A percentile compares a stretch with the other conserved stretches of the same genome.
These are phyloP conservation scores for Phytophthora sojae DNA, from an alignment of 352 stramenopile species.

Conservation along the genomic window DNA sequence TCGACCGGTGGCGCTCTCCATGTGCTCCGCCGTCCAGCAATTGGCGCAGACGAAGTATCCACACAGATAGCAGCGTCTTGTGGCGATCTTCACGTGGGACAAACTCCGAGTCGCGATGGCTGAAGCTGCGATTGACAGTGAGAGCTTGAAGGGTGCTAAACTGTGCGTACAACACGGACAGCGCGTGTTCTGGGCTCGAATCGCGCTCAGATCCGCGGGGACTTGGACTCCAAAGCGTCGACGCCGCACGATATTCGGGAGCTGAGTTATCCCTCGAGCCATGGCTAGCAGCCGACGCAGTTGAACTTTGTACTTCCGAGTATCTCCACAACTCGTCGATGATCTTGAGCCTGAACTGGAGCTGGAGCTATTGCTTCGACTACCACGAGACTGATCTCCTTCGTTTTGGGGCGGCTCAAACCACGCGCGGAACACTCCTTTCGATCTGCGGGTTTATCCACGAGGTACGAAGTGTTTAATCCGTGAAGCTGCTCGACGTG, in stretches of 20 bases:
- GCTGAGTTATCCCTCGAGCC: not conserved
- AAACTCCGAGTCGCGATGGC: constrained; percentile 23
- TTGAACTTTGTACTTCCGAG: not conserved
- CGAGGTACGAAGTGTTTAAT: constrained; percentile 24
- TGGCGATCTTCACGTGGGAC: constrained; percentile 7
- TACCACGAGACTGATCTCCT: not conserved
- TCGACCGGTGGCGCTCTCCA: constrained; percentile 30
- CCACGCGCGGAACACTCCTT: constrained; percentile 18
- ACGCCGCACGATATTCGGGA: not conserved
- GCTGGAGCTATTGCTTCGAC: not conserved
- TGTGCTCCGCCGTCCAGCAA: constrained; percentile 17
- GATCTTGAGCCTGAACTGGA: not conserved
- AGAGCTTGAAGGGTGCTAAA: constrained; percentile 28
- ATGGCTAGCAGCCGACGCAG: not conserved
- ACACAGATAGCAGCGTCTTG: constrained; percentile 34
- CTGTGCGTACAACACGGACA: constrained; percentile 20
- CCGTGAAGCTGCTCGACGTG: constrained; percentile 25
- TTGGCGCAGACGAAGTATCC: constrained; percentile 30
- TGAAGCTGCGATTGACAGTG: constrained; percentile 19
- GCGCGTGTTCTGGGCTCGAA: not conserved
- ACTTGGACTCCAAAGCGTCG: not conserved
- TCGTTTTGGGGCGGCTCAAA: not conserved
- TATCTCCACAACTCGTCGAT: not conserved
- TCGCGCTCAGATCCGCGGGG: not conserved
- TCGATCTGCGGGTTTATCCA: not conserved